Conservation (phyloP, 1,284 basidiomycete genomes). For the Cystobasidiaceae sp. region DNA sequence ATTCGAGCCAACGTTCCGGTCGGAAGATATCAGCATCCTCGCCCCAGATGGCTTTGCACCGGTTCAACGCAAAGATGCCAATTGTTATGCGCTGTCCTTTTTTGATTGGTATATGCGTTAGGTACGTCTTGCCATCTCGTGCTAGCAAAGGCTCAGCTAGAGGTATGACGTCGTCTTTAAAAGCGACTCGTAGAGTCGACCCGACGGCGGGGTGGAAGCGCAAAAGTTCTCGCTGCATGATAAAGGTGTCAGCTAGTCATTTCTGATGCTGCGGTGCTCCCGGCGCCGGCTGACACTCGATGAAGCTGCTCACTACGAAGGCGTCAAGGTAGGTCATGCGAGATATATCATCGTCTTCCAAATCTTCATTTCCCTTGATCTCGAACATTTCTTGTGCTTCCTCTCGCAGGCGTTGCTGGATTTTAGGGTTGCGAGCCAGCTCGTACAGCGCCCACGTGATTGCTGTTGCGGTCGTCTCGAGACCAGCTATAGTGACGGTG, state of each 20-base stretch:
- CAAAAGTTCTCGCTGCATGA: slow-evolving; percentile 57
- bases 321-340: slow-evolving; percentile 59
- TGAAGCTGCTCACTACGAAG: slow-evolving; percentile 54
- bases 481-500: slow-evolving; percentile 50
- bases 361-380: not conserved
- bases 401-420: slow-evolving; percentile 1
- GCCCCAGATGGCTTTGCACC: slow-evolving; percentile 60
- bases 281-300: too few relatives aligned
- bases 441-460: slow-evolving; percentile 11
- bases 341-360: slow-evolving; percentile 12
- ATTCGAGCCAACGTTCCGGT: slow-evolving; percentile 48
- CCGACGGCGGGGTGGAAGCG: slow-evolving; percentile 65
- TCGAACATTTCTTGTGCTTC: not conserved
- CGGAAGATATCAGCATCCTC: slow-evolving; percentile 61
- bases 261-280: too few relatives aligned
- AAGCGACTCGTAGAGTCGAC: slow-evolving; percentile 63
- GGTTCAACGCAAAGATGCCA: slow-evolving; percentile 62
- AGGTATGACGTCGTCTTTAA: slow-evolving; percentile 67
- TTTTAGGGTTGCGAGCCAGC: not conserved
- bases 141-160: slow-evolving; percentile 57
- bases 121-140: slow-evolving; percentile 43
- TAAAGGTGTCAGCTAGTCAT: too few relatives aligned
- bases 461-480: slow-evolving; percentile 55
- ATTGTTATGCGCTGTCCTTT: slow-evolving; percentile 59
- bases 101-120: slow-evolving; percentile 50